A percentile compares a stretch with the other conserved stretches of the same genome.
phyloP scores from a whole-genome alignment of 176 grass and related monocot genomes.

The Rhynchospora pubera region DNA sequence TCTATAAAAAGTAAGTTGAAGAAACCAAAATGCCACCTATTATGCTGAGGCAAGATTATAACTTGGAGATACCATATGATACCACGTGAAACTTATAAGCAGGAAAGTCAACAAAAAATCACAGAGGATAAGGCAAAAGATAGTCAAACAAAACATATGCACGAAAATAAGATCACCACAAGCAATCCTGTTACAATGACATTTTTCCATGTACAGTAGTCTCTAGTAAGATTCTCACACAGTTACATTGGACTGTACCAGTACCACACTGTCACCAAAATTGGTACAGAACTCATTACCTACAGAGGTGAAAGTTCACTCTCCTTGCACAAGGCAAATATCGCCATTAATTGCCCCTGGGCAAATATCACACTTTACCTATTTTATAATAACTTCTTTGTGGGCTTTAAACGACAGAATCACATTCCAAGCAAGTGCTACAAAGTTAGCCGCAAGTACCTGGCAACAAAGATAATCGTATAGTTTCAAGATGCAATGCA shows the following conservation, averaged over 20 bases:
- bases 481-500: background rate
- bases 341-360: background rate
- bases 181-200: background rate
- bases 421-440: slow-evolving; percentile 75
- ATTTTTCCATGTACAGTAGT: background rate
- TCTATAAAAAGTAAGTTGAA: background rate
- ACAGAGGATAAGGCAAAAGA: background rate
- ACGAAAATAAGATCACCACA: background rate
- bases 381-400: slow-evolving; percentile 54
- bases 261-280: background rate
- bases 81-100: background rate
- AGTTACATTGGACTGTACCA: background rate
- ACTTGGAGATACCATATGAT: too few species aligned
- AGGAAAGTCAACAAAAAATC: background rate
- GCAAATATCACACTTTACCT: slow-evolving; percentile 41
- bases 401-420: slow-evolving; percentile 87
- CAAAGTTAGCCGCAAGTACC: slow-evolving; percentile 76
- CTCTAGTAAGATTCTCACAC: slow-evolving; percentile 1
- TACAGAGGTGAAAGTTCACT: background rate
- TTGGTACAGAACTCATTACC: background rate
- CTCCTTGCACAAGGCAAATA: background rate
- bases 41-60: background rate
- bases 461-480: slow-evolving; percentile 3
- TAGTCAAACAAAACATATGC: background rate
- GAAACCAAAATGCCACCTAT: background rate